These are phyloP conservation scores for Myriosclerotinia curreyana DNA, from an alignment of 2,329 filamentous ascomycete species.

Conservation along the genomic window DNA sequence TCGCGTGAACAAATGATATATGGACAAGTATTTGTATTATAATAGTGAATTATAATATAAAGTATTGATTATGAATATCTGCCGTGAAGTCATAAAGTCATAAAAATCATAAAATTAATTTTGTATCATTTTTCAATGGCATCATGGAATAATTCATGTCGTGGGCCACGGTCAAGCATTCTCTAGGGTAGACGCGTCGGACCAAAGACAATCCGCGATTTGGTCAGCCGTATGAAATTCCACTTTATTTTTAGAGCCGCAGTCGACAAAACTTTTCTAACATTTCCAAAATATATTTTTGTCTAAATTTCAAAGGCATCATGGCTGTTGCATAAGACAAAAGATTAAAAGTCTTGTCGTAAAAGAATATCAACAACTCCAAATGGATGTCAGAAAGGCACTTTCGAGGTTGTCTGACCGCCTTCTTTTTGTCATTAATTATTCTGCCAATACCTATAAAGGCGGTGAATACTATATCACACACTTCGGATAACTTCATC, in stretches of 20 bases:
- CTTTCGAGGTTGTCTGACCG: no score
- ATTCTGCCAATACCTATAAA: no score
- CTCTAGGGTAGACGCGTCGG: constrained; percentile 3
- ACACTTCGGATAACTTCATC: no score
- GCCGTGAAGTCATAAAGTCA: constrained; percentile 3
- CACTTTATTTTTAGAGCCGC: not conserved
- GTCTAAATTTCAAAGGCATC: no score
- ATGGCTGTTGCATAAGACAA: no score
- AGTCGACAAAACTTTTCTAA: not conserved
- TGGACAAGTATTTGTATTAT: not conserved
- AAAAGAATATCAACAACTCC: no score
- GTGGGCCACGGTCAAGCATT: not conserved
- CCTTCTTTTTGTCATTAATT: no score
- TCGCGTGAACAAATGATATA: not conserved
- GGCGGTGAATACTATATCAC: no score
- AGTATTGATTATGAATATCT: not conserved
- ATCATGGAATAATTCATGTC: constrained; percentile 7
- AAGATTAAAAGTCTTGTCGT: no score
- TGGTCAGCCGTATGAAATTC: not conserved
- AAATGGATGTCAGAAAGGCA: no score
- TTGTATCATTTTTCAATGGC: constrained; percentile 7
- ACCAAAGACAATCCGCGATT: not conserved
- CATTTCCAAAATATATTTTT: no score
- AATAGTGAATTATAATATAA: not conserved
- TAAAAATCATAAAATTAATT: constrained; percentile 9